These are phyloP conservation scores for Silene uniflora DNA, from an alignment of 148 eudicot genomes.

Conservation along the genomic window DNA sequence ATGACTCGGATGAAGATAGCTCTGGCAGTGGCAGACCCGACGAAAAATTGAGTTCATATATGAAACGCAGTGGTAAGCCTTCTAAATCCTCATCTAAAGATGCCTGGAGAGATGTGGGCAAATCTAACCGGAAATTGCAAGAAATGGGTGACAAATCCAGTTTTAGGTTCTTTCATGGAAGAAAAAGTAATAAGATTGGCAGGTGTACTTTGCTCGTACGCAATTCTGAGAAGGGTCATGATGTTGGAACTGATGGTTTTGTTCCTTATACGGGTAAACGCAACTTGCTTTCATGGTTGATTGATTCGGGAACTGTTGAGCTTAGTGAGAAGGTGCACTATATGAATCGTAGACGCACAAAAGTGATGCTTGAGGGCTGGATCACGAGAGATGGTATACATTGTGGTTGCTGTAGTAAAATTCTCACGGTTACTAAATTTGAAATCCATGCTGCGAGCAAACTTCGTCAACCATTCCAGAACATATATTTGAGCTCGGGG, in stretches of 20 bases:
- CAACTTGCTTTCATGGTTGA: slow-evolving; percentile 86
- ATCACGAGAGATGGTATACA: slow-evolving; percentile 85
- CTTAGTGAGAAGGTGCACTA: slow-evolving; percentile 82
- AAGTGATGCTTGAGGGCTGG: slow-evolving; percentile 87
- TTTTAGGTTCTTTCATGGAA: slow-evolving; percentile 46
- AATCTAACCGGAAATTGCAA: slow-evolving; percentile 31
- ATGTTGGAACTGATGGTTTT: slow-evolving; percentile 62
- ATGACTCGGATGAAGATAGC: slow-evolving; percentile 41
- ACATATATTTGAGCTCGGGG: slow-evolving; percentile 74
- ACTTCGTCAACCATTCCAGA: slow-evolving; percentile 79
- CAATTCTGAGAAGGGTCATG: slow-evolving; percentile 53
- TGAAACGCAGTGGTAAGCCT: slow-evolving; percentile 46
- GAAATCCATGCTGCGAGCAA: slow-evolving; percentile 96
- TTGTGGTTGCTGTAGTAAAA: slow-evolving; percentile 96
- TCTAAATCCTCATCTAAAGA: slow-evolving; percentile 40
- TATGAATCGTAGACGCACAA: slow-evolving; percentile 75
- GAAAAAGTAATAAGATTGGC: slow-evolving; percentile 63
- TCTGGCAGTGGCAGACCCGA: slow-evolving; percentile 49
- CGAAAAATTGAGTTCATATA: slow-evolving; percentile 40
- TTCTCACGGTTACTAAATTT: slow-evolving; percentile 76
- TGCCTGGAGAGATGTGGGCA: slow-evolving; percentile 33
- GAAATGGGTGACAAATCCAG: slow-evolving; percentile 36
- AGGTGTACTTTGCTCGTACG: slow-evolving; percentile 87
- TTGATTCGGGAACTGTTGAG: slow-evolving; percentile 66
- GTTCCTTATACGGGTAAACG: slow-evolving; percentile 81